Evolutionary conservation across 2,329 filamentous ascomycete genomes (phyloP).

Genomic region (Cladosporium sp.): DNA sequence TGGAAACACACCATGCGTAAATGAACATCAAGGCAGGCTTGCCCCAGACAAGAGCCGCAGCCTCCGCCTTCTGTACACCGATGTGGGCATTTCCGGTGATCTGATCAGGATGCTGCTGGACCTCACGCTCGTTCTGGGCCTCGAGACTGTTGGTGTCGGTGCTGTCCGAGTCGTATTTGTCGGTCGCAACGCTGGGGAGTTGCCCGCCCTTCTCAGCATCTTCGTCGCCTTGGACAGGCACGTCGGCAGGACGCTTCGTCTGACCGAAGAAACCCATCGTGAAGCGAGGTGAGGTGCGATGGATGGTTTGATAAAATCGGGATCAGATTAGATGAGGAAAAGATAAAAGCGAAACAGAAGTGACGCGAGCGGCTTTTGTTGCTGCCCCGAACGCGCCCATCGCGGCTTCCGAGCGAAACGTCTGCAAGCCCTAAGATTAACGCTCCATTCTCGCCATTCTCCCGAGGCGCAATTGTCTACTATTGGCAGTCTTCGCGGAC

Average conservation of each 20-base stretch:
- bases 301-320: background rate
- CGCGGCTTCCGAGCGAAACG: background rate
- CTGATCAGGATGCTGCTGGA: constrained; percentile 26
- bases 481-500: background rate
- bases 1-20: constrained; percentile 22
- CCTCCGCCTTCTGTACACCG: constrained; percentile 30
- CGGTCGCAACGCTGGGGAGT: background rate
- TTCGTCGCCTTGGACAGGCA: background rate
- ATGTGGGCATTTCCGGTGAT: constrained; percentile 25
- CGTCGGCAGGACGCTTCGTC: background rate
- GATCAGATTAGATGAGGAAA: constrained; percentile 10
- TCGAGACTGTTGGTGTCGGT: constrained; percentile 27
- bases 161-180: constrained; percentile 15
- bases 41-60: constrained; percentile 28
- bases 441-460: background rate
- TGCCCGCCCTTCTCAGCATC: background rate
- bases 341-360: background rate
- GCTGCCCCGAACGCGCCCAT: background rate
- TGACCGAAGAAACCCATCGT: constrained; percentile 2
- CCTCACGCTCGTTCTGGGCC: constrained; percentile 29
- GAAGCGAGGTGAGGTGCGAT: background rate
- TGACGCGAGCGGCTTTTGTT: constrained; percentile 2
- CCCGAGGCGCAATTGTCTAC: background rate
- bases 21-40: constrained; percentile 24
- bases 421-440: background rate